phyloP scores from a whole-genome alignment of 306 rosid genomes.

The Mimosa bimucronata region DNA sequence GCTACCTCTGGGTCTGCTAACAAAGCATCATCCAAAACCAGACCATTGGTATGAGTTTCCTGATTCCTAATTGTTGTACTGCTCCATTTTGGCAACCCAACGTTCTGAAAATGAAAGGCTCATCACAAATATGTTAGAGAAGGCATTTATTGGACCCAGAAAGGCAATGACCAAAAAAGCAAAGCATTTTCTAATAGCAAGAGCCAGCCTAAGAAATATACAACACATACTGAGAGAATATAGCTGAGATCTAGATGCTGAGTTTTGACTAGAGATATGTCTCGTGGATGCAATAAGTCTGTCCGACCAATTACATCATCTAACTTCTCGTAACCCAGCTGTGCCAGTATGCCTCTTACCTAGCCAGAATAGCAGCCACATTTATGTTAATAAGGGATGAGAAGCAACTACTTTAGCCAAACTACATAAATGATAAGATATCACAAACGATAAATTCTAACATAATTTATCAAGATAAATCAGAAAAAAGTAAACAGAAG shows the following conservation, averaged over 20 bases:
- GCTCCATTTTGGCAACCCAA: slow-evolving; percentile 86
- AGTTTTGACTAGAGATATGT: slow-evolving; percentile 88
- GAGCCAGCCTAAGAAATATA: slow-evolving; percentile 22
- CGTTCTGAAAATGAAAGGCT: slow-evolving; percentile 60
- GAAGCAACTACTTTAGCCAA: slow-evolving; percentile 28
- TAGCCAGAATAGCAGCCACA: slow-evolving; percentile 40
- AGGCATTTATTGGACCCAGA: slow-evolving; percentile 14
- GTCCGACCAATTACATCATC: slow-evolving; percentile 93
- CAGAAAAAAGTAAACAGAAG: slow-evolving; percentile 34
- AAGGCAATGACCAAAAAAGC: not conserved
- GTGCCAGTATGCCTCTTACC: slow-evolving; percentile 97
- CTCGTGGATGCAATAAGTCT: slow-evolving; percentile 77
- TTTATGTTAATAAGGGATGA: slow-evolving; percentile 28
- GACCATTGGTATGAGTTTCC: slow-evolving; percentile 90
- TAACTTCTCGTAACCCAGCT: slow-evolving; percentile 90
- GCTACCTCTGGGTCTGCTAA: slow-evolving; percentile 89
- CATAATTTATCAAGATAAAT: slow-evolving; percentile 28
- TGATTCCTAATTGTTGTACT: slow-evolving; percentile 88
- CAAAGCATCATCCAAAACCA: slow-evolving; percentile 85
- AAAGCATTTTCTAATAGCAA: not conserved
- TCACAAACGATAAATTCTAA: slow-evolving; percentile 21
- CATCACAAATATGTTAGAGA: slow-evolving; percentile 33
- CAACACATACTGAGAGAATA: slow-evolving; percentile 72
- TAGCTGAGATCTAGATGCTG: slow-evolving; percentile 86
- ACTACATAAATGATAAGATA: slow-evolving; percentile 14